Conservation (phyloP, 192 early-diverging fungal species). For the Linnemannia schmuckeri region DNA sequence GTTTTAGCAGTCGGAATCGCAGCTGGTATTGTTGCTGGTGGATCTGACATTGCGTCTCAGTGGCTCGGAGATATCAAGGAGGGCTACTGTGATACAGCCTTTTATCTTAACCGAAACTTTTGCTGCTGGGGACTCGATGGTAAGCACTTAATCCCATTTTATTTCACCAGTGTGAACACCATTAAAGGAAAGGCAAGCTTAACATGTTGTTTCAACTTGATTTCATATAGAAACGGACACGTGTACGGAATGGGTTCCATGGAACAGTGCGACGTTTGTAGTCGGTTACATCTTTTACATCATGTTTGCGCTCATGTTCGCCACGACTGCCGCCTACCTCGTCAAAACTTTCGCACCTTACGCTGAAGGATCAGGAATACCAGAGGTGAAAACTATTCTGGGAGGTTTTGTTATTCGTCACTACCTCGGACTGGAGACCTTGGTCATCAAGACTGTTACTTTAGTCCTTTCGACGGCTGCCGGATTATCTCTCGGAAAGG, state of each 20-base stretch:
- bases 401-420: conserved; percentile 95
- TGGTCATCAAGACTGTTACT: conserved; percentile 92
- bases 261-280: conserved; percentile 56
- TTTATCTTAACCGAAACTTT: conserved; percentile 79
- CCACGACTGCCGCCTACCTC: conserved; percentile 57
- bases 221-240: conserved; percentile 28
- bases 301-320: conserved; percentile 60
- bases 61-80: conserved; percentile 88
- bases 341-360: conserved; percentile 79
- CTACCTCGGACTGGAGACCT: conserved; percentile 91
- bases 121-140: conserved; percentile 83
- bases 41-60: conserved; percentile 82
- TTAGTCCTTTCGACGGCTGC: conserved; percentile 86
- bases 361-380: conserved; percentile 94
- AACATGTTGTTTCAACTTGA: neutral
- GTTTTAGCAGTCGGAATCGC: conserved; percentile 74
- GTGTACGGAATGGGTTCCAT: conserved; percentile 57
- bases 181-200: neutral
- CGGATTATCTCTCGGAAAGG: conserved; percentile 90
- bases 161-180: neutral
- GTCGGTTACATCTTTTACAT: conserved; percentile 61
- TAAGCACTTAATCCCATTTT: conserved; percentile 14
- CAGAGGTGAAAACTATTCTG: conserved; percentile 95
- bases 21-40: conserved; percentile 74
- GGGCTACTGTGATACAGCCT: conserved; percentile 84